phyloP scores from a whole-genome alignment of 2,329 filamentous ascomycete species.

The Colletotrichum higginsianum region DNA sequence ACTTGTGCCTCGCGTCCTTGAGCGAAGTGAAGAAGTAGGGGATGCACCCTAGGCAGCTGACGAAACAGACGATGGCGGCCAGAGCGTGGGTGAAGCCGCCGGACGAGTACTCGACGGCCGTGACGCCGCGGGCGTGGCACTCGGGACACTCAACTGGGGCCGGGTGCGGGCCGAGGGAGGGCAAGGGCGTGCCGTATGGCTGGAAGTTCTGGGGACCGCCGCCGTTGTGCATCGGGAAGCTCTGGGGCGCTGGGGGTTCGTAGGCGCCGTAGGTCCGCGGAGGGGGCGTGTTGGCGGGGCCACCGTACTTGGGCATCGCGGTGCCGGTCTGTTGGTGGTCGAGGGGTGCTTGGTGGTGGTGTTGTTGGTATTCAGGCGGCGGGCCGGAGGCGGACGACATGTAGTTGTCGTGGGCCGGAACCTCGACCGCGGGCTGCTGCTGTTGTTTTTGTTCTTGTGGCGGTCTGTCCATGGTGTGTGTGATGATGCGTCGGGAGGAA shows the following conservation, averaged over 20 bases:
- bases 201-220: conserved; percentile 39
- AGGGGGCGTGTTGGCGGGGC: conserved; percentile 6
- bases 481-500: neutral
- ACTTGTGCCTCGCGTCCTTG: conserved; percentile 46
- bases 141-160: conserved; percentile 45
- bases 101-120: conserved; percentile 42
- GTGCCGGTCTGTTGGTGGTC: conserved; percentile 20
- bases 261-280: conserved; percentile 10
- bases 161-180: conserved; percentile 42
- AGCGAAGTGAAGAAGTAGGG: conserved; percentile 44
- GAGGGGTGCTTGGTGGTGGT: conserved; percentile 1
- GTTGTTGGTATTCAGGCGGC: conserved; percentile 14
- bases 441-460: neutral
- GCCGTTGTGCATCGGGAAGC: conserved; percentile 19
- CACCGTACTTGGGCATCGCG: conserved; percentile 36
- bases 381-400: conserved; percentile 19
- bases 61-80: conserved; percentile 44
- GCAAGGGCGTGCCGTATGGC: conserved; percentile 43
- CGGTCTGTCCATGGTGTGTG: conserved; percentile 34
- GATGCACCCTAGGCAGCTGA: conserved; percentile 46
- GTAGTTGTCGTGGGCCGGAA: conserved; percentile 12
- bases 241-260: conserved; percentile 17
- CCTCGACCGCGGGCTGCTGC: conserved; percentile 1
- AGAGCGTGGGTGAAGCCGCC: conserved; percentile 46
- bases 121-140: conserved; percentile 45